Conservation (phyloP, 768 basidiomycete genomes). For the Xerocomellus intermedius region DNA sequence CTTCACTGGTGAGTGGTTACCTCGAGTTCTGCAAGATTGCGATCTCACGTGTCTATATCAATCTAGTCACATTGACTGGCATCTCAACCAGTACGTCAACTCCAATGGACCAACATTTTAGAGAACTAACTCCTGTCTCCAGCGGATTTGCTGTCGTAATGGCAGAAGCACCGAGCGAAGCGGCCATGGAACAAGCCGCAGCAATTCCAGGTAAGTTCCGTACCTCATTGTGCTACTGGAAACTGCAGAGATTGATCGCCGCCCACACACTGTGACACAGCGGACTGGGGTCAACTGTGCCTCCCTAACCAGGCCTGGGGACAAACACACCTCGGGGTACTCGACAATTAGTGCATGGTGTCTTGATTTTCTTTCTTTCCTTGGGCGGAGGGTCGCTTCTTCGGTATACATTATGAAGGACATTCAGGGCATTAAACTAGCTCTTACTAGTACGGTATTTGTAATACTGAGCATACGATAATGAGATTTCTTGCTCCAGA, state of each 20-base stretch:
- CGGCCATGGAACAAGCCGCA: conserved; percentile 7
- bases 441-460: not conserved
- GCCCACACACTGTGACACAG: conserved; percentile 1
- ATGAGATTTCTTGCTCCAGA: not conserved
- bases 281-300: conserved; percentile 23
- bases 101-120: not conserved
- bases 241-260: not conserved
- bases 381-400: not conserved
- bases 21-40: not conserved
- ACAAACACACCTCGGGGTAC: not conserved
- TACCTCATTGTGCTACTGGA: not conserved
- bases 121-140: not conserved
- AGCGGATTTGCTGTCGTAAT: conserved; percentile 32
- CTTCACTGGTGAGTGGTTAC: conserved; percentile 37
- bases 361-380: too few relatives aligned
- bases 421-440: not conserved
- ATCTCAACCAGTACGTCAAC: conserved; percentile 23
- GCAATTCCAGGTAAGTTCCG: conserved; percentile 21
- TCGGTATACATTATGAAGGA: not conserved
- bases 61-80: conserved; percentile 32
- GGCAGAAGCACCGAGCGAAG: conserved; percentile 20
- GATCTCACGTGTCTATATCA: not conserved
- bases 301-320: not conserved
- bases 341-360: not conserved
- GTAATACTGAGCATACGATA: not conserved